Base-by-base conservation (phyloP, 768 basidiomycete species). In the Rhizopogon rudus region DNA sequence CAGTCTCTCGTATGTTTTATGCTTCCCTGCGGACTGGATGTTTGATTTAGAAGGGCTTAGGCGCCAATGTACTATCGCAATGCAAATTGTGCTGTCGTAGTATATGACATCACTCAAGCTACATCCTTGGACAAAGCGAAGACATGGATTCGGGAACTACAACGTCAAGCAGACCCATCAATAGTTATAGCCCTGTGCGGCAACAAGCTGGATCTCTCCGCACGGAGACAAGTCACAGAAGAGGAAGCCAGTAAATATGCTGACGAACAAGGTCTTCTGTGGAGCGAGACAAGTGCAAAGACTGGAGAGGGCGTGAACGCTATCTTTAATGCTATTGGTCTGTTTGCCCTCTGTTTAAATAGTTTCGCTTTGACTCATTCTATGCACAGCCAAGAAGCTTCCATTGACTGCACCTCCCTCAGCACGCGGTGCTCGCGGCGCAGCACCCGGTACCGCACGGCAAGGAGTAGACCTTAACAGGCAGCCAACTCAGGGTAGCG, bases 21-120 rank as follows among this genome's bases (percentile, higher is more conserved):
- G 37, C 16, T 22, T 40, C 40, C 42, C 12, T 17, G 6, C 29
- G 22, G 37, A 42, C 20, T 16, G 20, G 55, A 49, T 13, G 35
- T 42, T 29, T 50, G 25, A 52, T 40, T 56, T 49, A 53, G 54
- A 57, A 57, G 58, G 25, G 50, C 17, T 41, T 54, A 93, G 84
- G 91, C 92, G 39, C 93, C 92, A 54, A 96, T 95, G 93, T 96
- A 96, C 77, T 97, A 97, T 73, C 87, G 93, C 61, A 93, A 93
- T 61, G 92, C 91, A 65, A 90, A 94, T 65, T 93, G 92, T 64
- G 93, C 93, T 25, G 91, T 96, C 28, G 93, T 94, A 45, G 93
- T 94, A 20, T 96, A 93, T 69, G 97, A 99, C 73, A 95, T 99
- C 70, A 98, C 97, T 41, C 89, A 93, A 67, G 68, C 87, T 7